Evolutionary conservation across 2,329 filamentous ascomycete species (phyloP), one percentile per base, ranked within the genome.

Genomic region (Rhynchosporium secalis): DNA sequence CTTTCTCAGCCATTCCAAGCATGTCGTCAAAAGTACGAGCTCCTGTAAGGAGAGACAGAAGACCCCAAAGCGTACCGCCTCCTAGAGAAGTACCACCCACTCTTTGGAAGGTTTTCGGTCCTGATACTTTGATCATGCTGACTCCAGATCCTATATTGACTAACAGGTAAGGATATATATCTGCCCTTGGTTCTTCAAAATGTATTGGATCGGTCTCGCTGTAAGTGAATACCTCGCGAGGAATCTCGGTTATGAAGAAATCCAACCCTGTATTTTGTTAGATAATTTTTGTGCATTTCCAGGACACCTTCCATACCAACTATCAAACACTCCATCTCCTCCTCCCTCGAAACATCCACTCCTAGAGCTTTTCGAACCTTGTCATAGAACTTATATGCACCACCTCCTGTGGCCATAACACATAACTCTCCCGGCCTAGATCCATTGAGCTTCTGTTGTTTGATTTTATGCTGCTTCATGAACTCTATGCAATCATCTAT

Each of bases 71-170:
- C 1, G 95, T 99, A n/a, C 95, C 95, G 49, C 95, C 95, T 40
- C 95, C 95, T 0, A 99, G 84, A 3, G 93, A 96, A 3, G 95
- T 97, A 64, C 95, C 95, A 58, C 95, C 95, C 9, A 99, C 94
- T 71, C 95, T 91, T 76, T 96, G 83, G 75, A 89, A 97, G 67
- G 92, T 84, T 60, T 89, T 85, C 0, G 92, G 93, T 0, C 93
- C 94, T 0, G 91, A 96, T 7, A 99, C 95, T 75, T 98, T 98
- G 76, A 99, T 89, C 84, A 99, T 96, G 47, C 90, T 95, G 4
- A 99, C 95, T 57, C 95, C 95, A 7, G 93, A 97, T 51, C 95
- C 95, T 69, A 99, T 99, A 77, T 99, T 99, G 72, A 99, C 95
- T 36, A 99, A 86, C 48, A 99, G 86, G 74, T 99, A 99, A 2